Conservation (phyloP, 2,329 filamentous ascomycete genomes). For the Xylaria sp. region DNA sequence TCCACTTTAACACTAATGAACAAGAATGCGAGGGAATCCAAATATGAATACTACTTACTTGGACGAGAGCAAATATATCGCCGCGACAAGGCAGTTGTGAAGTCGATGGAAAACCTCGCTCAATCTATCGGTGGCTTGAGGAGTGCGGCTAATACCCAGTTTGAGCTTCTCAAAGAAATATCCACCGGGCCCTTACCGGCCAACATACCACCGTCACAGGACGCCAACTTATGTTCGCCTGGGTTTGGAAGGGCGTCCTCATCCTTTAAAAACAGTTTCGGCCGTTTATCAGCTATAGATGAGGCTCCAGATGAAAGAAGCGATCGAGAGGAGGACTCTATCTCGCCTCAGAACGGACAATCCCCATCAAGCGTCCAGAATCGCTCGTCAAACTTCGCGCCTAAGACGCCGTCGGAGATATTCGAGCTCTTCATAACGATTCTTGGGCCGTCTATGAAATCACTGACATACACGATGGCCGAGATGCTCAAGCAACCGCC, state of each 20-base stretch:
- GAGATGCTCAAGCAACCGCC: constrained; percentile 89
- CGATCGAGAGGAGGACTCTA: constrained; percentile 56
- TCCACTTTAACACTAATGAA: constrained; percentile 76
- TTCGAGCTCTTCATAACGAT: constrained; percentile 91
- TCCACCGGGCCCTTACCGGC: constrained; percentile 48
- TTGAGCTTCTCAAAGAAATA: constrained; percentile 79
- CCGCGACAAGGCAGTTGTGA: constrained; percentile 81
- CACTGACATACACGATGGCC: constrained; percentile 88
- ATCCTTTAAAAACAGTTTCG: constrained; percentile 54
- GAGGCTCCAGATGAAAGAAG: constrained; percentile 69
- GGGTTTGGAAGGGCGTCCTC: constrained; percentile 41
- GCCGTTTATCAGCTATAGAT: constrained; percentile 69
- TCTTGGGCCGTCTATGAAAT: constrained; percentile 95
- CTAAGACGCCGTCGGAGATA: constrained; percentile 79
- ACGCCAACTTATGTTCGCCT: constrained; percentile 49
- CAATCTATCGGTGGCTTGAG: constrained; percentile 91
- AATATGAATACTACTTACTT: constrained; percentile 85
- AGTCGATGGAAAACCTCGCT: constrained; percentile 84
- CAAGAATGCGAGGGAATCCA: constrained; percentile 84
- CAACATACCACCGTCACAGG: constrained; percentile 49
- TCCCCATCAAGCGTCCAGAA: constrained; percentile 28
- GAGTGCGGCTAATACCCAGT: constrained; percentile 90
- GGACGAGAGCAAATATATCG: constrained; percentile 83
- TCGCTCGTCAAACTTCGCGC: constrained; percentile 47
- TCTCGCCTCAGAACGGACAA: constrained; percentile 30